Percentiles rank a stretch among this genome's conserved stretches.
Evolutionary conservation across 192 early-diverging fungal species (phyloP).

Genomic region (Helicostylum pulchrum): DNA sequence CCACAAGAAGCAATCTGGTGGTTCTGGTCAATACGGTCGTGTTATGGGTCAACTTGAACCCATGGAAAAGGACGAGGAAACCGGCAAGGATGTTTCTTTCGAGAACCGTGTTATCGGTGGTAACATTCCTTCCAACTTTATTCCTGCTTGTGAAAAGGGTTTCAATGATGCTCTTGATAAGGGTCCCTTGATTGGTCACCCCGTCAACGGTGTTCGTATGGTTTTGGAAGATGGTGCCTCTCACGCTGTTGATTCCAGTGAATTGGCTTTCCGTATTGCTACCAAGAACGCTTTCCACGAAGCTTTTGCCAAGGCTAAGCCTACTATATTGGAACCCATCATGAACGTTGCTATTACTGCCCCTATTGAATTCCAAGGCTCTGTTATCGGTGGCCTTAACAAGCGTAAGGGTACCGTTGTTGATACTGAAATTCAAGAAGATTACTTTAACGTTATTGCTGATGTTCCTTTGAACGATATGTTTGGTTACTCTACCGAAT

Average conservation of each 20-base stretch:
- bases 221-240: slow-evolving; percentile 89
- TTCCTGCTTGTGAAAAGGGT: slow-evolving; percentile 96
- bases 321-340: slow-evolving; percentile 90
- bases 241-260: slow-evolving; percentile 93
- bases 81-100: slow-evolving; percentile 65
- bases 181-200: slow-evolving; percentile 90
- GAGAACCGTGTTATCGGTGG: slow-evolving; percentile 86
- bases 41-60: slow-evolving; percentile 92
- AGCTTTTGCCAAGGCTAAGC: slow-evolving; percentile 75
- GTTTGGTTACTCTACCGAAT: slow-evolving; percentile 98
- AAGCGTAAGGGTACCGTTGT: slow-evolving; percentile 95
- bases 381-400: slow-evolving; percentile 88
- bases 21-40: slow-evolving; percentile 92
- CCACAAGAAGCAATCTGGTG: slow-evolving; percentile 98
- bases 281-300: slow-evolving; percentile 87
- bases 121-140: slow-evolving; percentile 90
- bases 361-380: slow-evolving; percentile 91
- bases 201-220: slow-evolving; percentile 80
- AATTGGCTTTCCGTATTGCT: slow-evolving; percentile 93
- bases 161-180: slow-evolving; percentile 86
- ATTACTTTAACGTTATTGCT: slow-evolving; percentile 80
- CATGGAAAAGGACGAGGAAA: slow-evolving; percentile 60
- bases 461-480: slow-evolving; percentile 97
- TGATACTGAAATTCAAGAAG: slow-evolving; percentile 90
- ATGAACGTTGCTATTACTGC: slow-evolving; percentile 93